Percentiles rank a stretch among this genome's conserved stretches.
These are phyloP conservation scores for Oenanthe sinensis DNA, from an alignment of 129 eudicot species.

Conservation along the genomic window DNA sequence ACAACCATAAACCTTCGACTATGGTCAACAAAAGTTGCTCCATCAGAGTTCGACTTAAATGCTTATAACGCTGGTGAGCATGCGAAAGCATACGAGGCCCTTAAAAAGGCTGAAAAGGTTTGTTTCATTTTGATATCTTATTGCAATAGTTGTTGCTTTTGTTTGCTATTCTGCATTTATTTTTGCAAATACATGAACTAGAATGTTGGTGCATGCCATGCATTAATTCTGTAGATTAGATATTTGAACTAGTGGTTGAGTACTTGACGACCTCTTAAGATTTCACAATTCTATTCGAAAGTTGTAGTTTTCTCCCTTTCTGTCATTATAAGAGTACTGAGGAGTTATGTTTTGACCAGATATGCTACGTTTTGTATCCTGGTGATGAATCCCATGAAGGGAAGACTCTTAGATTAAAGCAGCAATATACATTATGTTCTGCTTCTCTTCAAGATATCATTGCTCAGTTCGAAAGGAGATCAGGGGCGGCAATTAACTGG, in stretches of 20 bases:
- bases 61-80: constrained; percentile 77
- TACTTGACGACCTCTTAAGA: neutral
- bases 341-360: constrained; percentile 30
- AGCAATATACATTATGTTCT: constrained; percentile 71
- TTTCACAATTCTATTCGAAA: neutral
- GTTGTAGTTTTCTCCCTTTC: neutral
- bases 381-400: constrained; percentile 77
- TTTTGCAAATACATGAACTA: neutral
- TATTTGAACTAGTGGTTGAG: neutral
- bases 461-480: constrained; percentile 56
- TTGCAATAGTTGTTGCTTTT: neutral
- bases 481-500: constrained; percentile 48
- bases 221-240: neutral
- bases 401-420: constrained; percentile 74
- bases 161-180: neutral
- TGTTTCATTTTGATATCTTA: neutral
- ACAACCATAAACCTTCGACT: constrained; percentile 66
- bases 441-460: constrained; percentile 87
- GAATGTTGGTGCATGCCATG: neutral
- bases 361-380: constrained; percentile 68
- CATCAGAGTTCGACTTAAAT: constrained; percentile 49
- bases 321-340: neutral
- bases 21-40: constrained; percentile 66
- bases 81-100: constrained; percentile 58
- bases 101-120: constrained; percentile 69